Evolutionary conservation across 306 rosid species (phyloP).

Genomic region (Parietaria judaica): DNA sequence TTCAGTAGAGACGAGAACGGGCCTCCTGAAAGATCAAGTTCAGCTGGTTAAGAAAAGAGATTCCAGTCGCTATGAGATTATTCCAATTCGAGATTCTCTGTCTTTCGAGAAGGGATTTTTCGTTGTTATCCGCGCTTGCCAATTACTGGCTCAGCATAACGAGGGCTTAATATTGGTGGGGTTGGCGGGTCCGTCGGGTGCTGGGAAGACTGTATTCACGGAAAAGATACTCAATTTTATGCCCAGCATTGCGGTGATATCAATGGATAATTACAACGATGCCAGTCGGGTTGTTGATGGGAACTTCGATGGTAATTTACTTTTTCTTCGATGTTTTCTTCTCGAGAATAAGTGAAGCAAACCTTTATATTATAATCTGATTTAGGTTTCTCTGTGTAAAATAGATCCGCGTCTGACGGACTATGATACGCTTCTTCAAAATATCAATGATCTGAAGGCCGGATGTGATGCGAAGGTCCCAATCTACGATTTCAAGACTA

Average conservation of each 20-base stretch:
- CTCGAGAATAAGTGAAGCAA: conserved; percentile 1
- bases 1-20: conserved; percentile 56
- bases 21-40: conserved; percentile 90
- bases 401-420: conserved; percentile 99
- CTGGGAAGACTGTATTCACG: conserved; percentile 89
- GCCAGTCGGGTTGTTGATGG: conserved; percentile 97
- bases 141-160: conserved; percentile 75
- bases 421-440: conserved; percentile 83
- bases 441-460: conserved; percentile 75
- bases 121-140: conserved; percentile 85
- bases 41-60: conserved; percentile 67
- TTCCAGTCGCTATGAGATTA: conserved; percentile 58
- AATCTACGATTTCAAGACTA: conserved; percentile 90
- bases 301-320: conserved; percentile 77
- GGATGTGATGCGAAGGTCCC: conserved; percentile 83
- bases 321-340: conserved; percentile 10
- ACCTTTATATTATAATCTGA: too few species aligned
- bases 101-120: conserved; percentile 98
- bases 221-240: conserved; percentile 86
- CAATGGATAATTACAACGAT: conserved; percentile 96
- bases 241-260: conserved; percentile 96
- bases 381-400: conserved; percentile 5
- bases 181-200: conserved; percentile 98
- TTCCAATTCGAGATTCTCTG: conserved; percentile 53
- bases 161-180: conserved; percentile 89